Base-by-base conservation (phyloP, 768 basidiomycete species). In the Termitomyces sp. region DNA sequence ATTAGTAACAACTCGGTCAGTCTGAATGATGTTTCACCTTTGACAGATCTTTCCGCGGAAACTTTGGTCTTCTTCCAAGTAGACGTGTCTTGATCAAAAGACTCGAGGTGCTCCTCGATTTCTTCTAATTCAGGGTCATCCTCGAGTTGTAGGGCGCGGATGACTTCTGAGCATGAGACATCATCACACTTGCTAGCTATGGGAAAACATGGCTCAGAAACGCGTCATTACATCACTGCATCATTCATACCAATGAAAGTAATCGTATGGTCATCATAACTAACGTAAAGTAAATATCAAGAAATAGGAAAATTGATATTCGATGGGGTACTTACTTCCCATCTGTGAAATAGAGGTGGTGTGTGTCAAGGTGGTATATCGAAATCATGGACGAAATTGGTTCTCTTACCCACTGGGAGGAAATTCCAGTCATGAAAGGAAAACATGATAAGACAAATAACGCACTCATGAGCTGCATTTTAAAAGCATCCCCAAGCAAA, bases 171-270 rank as follows among this genome's bases (percentile, higher is more conserved):
- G 53, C 82, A 84, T 13, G 82, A 83, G 14, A 87, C 78, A 60
- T 87, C 85, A 55, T 87, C 85, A 56, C 82, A 82, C 67, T 87
- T 86, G 62, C 80, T 82, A 7, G 84, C 84, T 83, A 57, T 10
- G 55, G 40, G 12, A 27, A 40, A 9, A 27, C 20, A 32, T 30
- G 10, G 14, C 45, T 26, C 49, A 53, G 54, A 53, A 36, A 42
- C 26, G 48, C 12, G 1, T 34, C 10, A 33, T 40, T 34, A 26
- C 44, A 39, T 20, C n/a, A 10, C 42, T 18, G 40, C 7, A 16
- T 4, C 2, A 13, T 13, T 60, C 74, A 12, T 64, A 82, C 82
- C 82, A 49, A 87, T 81, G 69, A 86, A 87, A 1, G 85, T 85
- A 57, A 87, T 84, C 13, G 82, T 73, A 58, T 80, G 74, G 20